Conservation (phyloP, 2,329 filamentous ascomycete species). For the Sporothrix mexicana region DNA sequence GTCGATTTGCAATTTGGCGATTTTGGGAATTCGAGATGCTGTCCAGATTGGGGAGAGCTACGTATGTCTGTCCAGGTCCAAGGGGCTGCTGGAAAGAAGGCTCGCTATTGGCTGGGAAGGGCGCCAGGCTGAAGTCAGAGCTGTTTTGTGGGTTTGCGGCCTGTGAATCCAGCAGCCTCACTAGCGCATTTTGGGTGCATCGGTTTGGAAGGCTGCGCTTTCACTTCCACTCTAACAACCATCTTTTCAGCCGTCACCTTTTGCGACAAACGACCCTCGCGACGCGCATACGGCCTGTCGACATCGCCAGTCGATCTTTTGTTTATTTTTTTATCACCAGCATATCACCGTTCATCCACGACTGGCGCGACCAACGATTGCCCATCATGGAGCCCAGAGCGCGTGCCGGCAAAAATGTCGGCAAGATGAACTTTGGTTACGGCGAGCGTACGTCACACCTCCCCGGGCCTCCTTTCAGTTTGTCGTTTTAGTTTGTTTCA, state of each 20-base stretch:
- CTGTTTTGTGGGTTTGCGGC: neutral
- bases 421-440: conserved; percentile 78
- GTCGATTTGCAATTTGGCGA: conserved; percentile 5
- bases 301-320: too few species aligned
- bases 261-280: neutral
- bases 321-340: neutral
- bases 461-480: too few species aligned
- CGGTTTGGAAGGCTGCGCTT: neutral
- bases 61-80: conserved; percentile 8
- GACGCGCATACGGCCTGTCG: neutral
- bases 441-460: too few species aligned
- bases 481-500: too few species aligned
- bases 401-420: conserved; percentile 78
- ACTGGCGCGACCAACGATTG: neutral
- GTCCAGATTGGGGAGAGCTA: conserved; percentile 12
- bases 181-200: neutral
- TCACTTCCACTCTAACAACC: neutral
- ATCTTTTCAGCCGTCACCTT: neutral
- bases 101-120: conserved; percentile 19
- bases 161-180: neutral
- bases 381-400: conserved; percentile 75
- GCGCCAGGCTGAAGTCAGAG: neutral
- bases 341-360: neutral
- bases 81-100: neutral
- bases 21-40: neutral